These are phyloP conservation scores for Gossypium anomalum DNA, from an alignment of 345 rosid species.

Conservation along the genomic window DNA sequence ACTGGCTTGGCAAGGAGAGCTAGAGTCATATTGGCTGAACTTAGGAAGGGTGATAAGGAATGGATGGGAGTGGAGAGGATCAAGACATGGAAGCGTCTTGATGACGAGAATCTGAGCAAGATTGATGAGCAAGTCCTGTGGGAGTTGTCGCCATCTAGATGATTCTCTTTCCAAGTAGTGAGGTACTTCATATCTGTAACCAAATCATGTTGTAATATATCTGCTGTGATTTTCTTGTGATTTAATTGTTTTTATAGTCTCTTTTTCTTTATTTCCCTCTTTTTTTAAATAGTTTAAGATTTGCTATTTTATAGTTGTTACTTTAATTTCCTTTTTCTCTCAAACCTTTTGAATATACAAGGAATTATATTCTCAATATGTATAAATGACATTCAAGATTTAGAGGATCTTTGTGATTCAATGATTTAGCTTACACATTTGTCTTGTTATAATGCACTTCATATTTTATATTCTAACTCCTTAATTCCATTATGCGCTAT, in stretches of 20 bases:
- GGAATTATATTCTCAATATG: too few relatives aligned
- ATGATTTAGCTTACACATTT: too few relatives aligned
- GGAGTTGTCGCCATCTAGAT: constrained; percentile 32
- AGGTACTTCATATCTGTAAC: neutral
- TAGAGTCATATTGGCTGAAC: constrained; percentile 65
- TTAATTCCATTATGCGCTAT: too few relatives aligned
- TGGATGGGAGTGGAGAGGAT: constrained; percentile 62
- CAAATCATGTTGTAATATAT: neutral
- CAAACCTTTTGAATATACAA: too few relatives aligned
- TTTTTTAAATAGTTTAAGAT: too few relatives aligned
- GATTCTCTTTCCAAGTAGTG: neutral
- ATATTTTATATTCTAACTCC: too few relatives aligned
- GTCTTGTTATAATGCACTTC: too few relatives aligned
- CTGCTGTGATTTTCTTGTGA: neutral
- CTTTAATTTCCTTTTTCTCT: too few relatives aligned
- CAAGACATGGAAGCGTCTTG: constrained; percentile 81
- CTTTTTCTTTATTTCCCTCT: too few relatives aligned
- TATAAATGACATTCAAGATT: too few relatives aligned
- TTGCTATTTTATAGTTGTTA: too few relatives aligned
- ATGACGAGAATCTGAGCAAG: constrained; percentile 62
- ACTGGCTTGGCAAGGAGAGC: constrained; percentile 74
- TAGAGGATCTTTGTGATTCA: too few relatives aligned
- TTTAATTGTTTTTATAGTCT: neutral
- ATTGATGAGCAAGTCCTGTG: constrained; percentile 71
- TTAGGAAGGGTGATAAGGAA: constrained; percentile 38